These are phyloP conservation scores for Nadsonia fulvescens DNA, from an alignment of 805 yeast genomes.

Conservation along the genomic window DNA sequence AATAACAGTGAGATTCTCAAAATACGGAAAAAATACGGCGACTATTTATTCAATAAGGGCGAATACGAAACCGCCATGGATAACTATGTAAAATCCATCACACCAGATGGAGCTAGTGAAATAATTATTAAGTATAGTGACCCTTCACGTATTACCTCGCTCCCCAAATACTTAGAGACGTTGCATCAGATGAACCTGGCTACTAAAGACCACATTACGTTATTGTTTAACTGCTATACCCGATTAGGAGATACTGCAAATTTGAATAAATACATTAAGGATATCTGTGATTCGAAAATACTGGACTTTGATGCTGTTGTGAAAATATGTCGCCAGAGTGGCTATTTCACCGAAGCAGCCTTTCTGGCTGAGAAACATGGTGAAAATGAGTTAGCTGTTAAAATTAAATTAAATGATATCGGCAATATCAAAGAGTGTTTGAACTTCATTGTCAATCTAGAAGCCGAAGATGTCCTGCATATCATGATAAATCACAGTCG, in stretches of 20 bases:
- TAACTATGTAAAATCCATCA: constrained; percentile 49
- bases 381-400: constrained; percentile 59
- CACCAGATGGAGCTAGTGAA: constrained; percentile 33
- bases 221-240: constrained; percentile 62
- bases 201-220: constrained; percentile 64
- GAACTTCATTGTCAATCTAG: constrained; percentile 44
- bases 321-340: constrained; percentile 53
- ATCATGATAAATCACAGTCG: constrained; percentile 53
- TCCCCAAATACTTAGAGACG: constrained; percentile 46
- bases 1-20: constrained; percentile 17
- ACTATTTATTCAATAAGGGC: constrained; percentile 46
- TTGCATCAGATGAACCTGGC: constrained; percentile 39
- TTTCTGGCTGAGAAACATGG: constrained; percentile 50
- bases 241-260: constrained; percentile 39
- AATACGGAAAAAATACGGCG: constrained; percentile 48
- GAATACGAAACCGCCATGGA: constrained; percentile 52
- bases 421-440: constrained; percentile 42
- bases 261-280: constrained; percentile 18
- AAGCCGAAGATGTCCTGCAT: constrained; percentile 60
- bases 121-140: constrained; percentile 67
- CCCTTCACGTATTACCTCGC: constrained; percentile 46
- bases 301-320: constrained; percentile 57
- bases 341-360: constrained; percentile 48
- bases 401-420: constrained; percentile 50
- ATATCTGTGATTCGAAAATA: too few species aligned